These are phyloP conservation scores for Dendrobium chrysotoxum DNA, from an alignment of 106 monocot genomes.

Conservation along the genomic window DNA sequence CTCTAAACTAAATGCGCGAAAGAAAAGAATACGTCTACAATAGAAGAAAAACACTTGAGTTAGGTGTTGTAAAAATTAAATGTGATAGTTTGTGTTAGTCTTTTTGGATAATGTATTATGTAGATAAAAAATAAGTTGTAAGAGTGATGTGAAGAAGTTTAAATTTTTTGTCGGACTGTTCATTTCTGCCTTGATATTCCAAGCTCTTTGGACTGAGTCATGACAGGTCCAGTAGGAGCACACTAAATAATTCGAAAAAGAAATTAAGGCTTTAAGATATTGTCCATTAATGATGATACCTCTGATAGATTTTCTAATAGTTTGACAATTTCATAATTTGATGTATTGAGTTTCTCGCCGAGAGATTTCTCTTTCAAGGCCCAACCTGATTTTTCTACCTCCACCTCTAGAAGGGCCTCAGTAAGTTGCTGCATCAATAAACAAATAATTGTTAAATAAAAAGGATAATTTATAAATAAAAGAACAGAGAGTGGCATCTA, in stretches of 20 bases:
- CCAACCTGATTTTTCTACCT: constrained; percentile 64
- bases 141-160: no score
- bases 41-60: no score
- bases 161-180: no score
- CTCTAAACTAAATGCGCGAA: no score
- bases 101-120: no score
- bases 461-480: background rate
- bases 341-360: constrained; percentile 31
- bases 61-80: no score
- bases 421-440: constrained; percentile 66
- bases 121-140: no score
- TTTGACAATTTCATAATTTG: constrained; percentile 24
- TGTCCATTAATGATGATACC: constrained; percentile 14
- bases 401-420: constrained; percentile 76
- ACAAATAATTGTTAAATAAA: background rate
- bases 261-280: background rate
- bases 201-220: no score
- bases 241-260: background rate
- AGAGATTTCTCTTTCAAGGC: constrained; percentile 44
- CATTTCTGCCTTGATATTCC: no score
- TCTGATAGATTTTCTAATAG: constrained; percentile 41
- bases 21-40: no score
- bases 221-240: background rate
- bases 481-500: background rate
- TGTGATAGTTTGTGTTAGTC: no score